Evolutionary conservation across 1,284 basidiomycete species (phyloP), one percentile per base, ranked within the genome.

Genomic region (Puccinia horiana): DNA sequence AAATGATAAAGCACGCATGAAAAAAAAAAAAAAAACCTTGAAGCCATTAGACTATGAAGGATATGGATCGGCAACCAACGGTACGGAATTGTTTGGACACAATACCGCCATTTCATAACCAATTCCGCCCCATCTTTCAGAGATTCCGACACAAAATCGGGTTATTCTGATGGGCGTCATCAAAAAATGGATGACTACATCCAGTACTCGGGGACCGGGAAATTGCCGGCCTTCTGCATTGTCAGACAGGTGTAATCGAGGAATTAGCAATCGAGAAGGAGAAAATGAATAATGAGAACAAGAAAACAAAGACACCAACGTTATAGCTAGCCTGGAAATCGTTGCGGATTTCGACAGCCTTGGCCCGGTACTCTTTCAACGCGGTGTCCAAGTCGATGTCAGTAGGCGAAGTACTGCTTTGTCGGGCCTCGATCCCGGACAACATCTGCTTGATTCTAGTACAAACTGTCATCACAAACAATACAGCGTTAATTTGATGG

Each of bases 361-460:
- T 61, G 20, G 67, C 42, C n/a, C 42, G 69, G 49, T 81, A 81
- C n/a, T 56, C 79, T 32, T 23, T 58, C 56, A 81, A 65, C 8
- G 58, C 56, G n/a, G 5, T 35, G 18, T 80, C 54, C 23, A 63
- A n/a, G 20, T 81, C 69, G 29, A 56, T 44, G 47, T 61, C 37
- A 20, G 69, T 81, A 14, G 67, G 69, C 8, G 52, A 47, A 16
- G 47, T 18, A 61, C 56, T 74, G n/a, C 49, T 81, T 11, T 44
- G 42, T 37, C 54, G 42, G 26, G 54, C 20, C 18, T 65, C 52
- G 5, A 75, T n/a, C 35, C 44, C 47, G 44, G 56, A 29, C 12
- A 82, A 42, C 70, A 75, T 54, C 35, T 75, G 72, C 44, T 82
- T 82, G 54, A 82, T 76, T 29, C 80, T 42, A 8, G 80, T 82